Percentiles rank a stretch among this genome's conserved stretches.
Evolutionary conservation across 2,329 filamentous ascomycete genomes (phyloP).

Genomic region (Setomelanomma holmii): DNA sequence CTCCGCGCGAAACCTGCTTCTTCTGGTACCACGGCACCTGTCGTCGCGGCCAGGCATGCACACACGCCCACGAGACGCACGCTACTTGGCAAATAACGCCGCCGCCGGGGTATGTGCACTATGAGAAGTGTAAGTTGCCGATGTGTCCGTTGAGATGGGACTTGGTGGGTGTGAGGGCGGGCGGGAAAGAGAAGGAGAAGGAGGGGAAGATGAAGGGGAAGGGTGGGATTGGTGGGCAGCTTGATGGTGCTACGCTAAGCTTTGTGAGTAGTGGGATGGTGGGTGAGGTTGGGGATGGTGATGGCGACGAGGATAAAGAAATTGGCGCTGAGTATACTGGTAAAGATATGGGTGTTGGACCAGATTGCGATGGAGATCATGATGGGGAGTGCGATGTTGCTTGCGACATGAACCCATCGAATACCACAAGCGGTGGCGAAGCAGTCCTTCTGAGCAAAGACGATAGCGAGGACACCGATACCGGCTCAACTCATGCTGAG

Average conservation of each 20-base stretch:
- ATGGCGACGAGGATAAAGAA: not conserved
- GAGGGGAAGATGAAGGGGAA: not conserved
- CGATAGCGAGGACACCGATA: constrained; percentile 3
- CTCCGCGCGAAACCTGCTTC: constrained; percentile 33
- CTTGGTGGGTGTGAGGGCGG: constrained; percentile 9
- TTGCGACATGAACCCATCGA: too few species aligned
- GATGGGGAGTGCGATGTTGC: too few species aligned
- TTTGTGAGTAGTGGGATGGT: not conserved
- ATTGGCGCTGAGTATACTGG: not conserved
- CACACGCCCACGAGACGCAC: constrained; percentile 21
- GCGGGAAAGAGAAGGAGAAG: not conserved
- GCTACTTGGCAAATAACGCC: constrained; percentile 28
- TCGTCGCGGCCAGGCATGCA: constrained; percentile 13
- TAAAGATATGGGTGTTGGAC: too few species aligned
- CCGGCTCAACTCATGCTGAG: too few species aligned
- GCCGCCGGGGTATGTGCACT: constrained; percentile 26
- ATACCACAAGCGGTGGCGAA: too few species aligned
- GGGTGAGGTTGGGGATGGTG: constrained; percentile 1
- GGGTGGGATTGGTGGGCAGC: constrained; percentile 7
- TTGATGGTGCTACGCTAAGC: constrained; percentile 16
- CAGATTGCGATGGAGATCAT: too few species aligned
- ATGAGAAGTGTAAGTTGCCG: constrained; percentile 18
- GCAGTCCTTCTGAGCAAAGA: too few species aligned
- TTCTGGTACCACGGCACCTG: constrained; percentile 38
- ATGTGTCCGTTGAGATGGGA: constrained; percentile 29